Evolutionary conservation across 305 asterid genomes (phyloP), one percentile per base, ranked within the genome.

Genomic region (Fraxinus sp.): DNA sequence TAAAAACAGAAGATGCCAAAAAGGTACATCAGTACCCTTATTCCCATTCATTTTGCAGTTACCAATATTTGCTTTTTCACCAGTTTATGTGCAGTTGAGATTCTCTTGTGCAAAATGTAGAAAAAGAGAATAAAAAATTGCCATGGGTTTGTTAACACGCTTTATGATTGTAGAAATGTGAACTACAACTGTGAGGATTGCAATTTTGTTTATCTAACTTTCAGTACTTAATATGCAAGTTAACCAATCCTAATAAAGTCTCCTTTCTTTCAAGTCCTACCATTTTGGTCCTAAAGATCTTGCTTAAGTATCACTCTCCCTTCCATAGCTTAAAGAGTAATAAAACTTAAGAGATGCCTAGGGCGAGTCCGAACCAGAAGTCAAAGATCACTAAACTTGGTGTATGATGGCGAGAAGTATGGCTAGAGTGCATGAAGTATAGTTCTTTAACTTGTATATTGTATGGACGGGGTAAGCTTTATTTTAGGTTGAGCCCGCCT

Each of bases 1-100:
- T 96, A 52, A 91, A 88, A 86, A 86, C 93, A 33, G 98, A 91
- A 86, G 99, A 94, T 85, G 92, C 97, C 84, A 88, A 90, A 83
- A 90, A 90, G 99, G 99, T 96, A 88, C 83, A 78, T 81, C 78
- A 7, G 77, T 57, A 55, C 41, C 79, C 75, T 73, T 14, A 70
- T 70, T 70, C 41, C 74, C n/a, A 66, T 30, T 70, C 39, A 32
- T 70, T 70, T 70, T 8, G 76, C 76, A 32, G 41, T 39, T 5
- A 16, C 39, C 41, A 30, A 32, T 70, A 11, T 68, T 70, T 28
- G 22, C 11, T 30, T 11, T 68, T 30, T 28, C 28, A 22, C 14
- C 35, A 20, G 7, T 10, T 64, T 66, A 66, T 9, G 36, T 26
- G 37, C n/a, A 26, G 32, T 24, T 24, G 74, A 66, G 36, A 6